phyloP scores from a whole-genome alignment of 768 basidiomycete species.

The Lentinula raphanica region DNA sequence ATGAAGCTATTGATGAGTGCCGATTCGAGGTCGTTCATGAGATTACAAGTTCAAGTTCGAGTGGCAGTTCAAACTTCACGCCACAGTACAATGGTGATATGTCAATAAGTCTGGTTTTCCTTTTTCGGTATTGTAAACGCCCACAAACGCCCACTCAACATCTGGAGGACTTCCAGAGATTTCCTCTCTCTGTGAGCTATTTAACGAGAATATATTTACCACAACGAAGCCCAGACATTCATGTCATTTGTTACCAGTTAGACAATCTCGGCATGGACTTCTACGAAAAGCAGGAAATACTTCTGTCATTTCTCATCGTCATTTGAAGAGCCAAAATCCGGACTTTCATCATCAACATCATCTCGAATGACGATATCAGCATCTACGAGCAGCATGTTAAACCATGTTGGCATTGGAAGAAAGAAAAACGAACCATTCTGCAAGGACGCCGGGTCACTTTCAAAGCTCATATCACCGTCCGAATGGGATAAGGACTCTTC shows the following conservation, averaged over 20 bases:
- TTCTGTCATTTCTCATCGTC: neutral
- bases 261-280: too few relatives aligned
- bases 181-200: too few relatives aligned
- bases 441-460: conserved; percentile 4
- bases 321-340: neutral
- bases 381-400: neutral
- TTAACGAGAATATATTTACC: too few relatives aligned
- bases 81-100: too few relatives aligned
- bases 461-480: conserved; percentile 14
- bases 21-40: conserved; percentile 14
- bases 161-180: too few relatives aligned
- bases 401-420: neutral
- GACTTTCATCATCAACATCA: neutral
- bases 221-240: too few relatives aligned
- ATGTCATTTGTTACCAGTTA: too few relatives aligned
- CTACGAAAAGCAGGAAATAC: neutral
- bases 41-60: neutral
- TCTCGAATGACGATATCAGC: neutral
- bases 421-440: conserved; percentile 2
- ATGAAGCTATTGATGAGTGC: conserved; percentile 35
- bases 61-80: too few relatives aligned
- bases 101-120: too few relatives aligned
- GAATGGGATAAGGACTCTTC: conserved; percentile 26
- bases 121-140: too few relatives aligned
- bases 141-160: too few relatives aligned